Conservation (phyloP, 768 basidiomycete genomes). For the Leccinum obscurum region DNA sequence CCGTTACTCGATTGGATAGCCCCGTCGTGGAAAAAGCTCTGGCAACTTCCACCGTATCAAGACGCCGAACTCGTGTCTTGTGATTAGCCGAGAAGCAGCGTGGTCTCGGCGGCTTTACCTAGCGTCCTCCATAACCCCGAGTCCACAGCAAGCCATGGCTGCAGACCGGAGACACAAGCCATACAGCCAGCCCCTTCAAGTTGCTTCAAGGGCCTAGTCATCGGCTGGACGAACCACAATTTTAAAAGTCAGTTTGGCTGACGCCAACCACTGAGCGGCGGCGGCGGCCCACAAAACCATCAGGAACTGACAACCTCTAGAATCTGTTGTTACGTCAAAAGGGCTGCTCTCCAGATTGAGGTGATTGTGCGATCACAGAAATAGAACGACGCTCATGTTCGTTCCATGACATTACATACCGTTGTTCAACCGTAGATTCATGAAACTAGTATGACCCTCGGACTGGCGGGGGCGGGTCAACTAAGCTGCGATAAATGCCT, state of each 20-base stretch:
- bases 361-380: not conserved
- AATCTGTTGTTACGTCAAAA: not conserved
- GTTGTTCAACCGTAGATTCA: not conserved
- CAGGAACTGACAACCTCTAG: no score
- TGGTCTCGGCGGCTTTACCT: not conserved
- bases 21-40: not conserved
- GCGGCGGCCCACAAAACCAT: no score
- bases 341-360: not conserved
- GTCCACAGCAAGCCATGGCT: not conserved
- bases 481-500: not conserved
- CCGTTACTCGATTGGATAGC: not conserved
- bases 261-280: not conserved
- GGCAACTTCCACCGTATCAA: not conserved
- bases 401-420: not conserved
- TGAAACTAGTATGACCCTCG: no score
- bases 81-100: not conserved
- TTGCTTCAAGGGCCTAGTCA: no score
- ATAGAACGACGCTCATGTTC: no score
- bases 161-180: not conserved
- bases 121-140: not conserved
- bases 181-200: no score
- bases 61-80: not conserved
- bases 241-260: not conserved
- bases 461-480: no score
- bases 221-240: not conserved